Percentiles rank a stretch among this genome's conserved stretches.
phyloP scores from a whole-genome alignment of 108 stramenopile genomes.

The Nitzschia sp. region DNA sequence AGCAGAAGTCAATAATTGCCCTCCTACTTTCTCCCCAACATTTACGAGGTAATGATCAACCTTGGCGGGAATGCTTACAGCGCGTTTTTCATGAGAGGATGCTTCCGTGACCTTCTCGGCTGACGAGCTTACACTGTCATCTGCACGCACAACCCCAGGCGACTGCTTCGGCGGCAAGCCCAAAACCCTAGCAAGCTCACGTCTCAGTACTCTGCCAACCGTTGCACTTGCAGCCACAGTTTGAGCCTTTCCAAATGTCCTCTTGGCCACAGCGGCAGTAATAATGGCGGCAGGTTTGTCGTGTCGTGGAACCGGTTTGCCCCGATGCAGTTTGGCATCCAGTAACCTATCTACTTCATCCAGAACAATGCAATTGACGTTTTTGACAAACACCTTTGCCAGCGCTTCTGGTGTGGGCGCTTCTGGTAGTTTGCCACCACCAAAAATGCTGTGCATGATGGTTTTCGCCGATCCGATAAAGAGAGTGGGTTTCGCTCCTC shows the following conservation, averaged over 20 bases:
- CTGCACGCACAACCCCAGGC: constrained; percentile 64
- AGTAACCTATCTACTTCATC: constrained; percentile 85
- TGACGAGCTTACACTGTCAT: constrained; percentile 27
- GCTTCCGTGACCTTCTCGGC: neutral
- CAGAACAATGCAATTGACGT: constrained; percentile 66
- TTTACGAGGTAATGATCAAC: constrained; percentile 70
- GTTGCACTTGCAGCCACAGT: constrained; percentile 92
- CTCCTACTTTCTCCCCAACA: constrained; percentile 58
- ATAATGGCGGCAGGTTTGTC: constrained; percentile 87
- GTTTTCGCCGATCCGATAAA: constrained; percentile 83
- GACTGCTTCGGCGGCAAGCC: constrained; percentile 78
- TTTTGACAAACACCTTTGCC: constrained; percentile 61
- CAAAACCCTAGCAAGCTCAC: constrained; percentile 84
- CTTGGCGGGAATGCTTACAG: constrained; percentile 77
- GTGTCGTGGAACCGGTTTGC: constrained; percentile 36
- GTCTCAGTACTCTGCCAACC: constrained; percentile 86
- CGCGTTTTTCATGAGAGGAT: constrained; percentile 56
- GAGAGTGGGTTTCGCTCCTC: constrained; percentile 48
- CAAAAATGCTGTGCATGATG: constrained; percentile 68
- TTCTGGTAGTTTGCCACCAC: constrained; percentile 71
- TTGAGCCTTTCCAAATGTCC: constrained; percentile 70
- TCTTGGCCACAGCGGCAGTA: constrained; percentile 64
- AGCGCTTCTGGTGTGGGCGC: constrained; percentile 79
- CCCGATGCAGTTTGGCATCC: constrained; percentile 46
- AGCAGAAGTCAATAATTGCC: constrained; percentile 71